Evolutionary conservation across 148 eudicot species (phyloP), one percentile per base, ranked within the genome.

Genomic region (Euryodendron excelsum): DNA sequence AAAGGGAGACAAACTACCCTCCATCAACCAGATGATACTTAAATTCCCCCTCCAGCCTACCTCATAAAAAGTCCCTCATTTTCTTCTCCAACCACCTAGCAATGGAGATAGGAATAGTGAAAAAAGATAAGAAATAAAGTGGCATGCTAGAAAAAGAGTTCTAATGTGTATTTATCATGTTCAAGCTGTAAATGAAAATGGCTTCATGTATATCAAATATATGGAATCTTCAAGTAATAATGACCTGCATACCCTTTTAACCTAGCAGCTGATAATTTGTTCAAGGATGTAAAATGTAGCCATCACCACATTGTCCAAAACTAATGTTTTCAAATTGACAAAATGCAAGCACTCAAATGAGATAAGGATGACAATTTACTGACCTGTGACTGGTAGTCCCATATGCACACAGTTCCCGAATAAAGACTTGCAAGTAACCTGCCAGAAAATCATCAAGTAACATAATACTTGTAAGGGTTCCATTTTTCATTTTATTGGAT

Each of bases 371-470:
- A 75, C 39, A 75, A 41, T 52, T 47, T 37, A 62, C 18, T 14
- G 30, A 91, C 97, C 94, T 91, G 88, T 28, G 88, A 79, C 78
- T 93, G 86, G 80, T 91, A 93, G 76, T 93, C 87, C 91, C 91
- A 93, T 27, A 93, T 91, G 80, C 86, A 79, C 25, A 91, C 89
- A 47, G 82, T 81, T 59, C 97, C 97, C 0, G 95, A 91, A 73
- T 93, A 86, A 79, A 89, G 81, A 80, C 95, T 88, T 30, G 92
- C 82, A 83, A 93, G 80, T 77, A 93, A 81, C 97, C 97, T 93
- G 83, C 37, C 18, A 62, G 21, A 75, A 75, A 61, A 13, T 12
- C 55, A 74, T 36, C 47, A 34, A 37, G 27, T 1, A 30, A 4
- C n/a, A 21, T 56, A 5, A 12, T 10, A 10, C 7, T 12, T 27